phyloP scores from a whole-genome alignment of 352 stramenopile genomes.

The Globisporangium echinulatum region DNA sequence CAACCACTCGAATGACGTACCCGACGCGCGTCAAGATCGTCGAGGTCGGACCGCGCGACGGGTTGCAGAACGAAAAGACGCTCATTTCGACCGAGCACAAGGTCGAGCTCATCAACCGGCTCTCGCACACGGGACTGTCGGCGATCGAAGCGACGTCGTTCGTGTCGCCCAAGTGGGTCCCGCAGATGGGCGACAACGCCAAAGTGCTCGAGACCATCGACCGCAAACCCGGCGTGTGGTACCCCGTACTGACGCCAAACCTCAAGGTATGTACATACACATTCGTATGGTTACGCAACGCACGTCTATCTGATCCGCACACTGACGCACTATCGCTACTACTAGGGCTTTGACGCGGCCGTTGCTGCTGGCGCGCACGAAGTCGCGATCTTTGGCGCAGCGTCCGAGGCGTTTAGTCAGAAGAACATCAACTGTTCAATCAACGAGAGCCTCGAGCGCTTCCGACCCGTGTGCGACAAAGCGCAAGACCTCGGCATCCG shows the following conservation, averaged over 20 bases:
- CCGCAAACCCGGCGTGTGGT: constrained; percentile 71
- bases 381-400: constrained; percentile 94
- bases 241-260: constrained; percentile 93
- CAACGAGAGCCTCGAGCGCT: constrained; percentile 91
- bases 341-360: constrained; percentile 82
- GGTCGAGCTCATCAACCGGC: constrained; percentile 87
- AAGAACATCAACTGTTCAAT: constrained; percentile 98
- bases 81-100: constrained; percentile 88
- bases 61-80: constrained; percentile 93
- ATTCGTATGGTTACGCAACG: background rate
- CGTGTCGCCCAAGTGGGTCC: constrained; percentile 96
- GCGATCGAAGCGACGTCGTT: constrained; percentile 94
- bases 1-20: constrained; percentile 22
- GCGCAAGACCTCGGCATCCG: constrained; percentile 72
- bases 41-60: constrained; percentile 94
- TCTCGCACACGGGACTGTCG: constrained; percentile 85
- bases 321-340: too few species aligned
- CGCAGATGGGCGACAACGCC: constrained; percentile 92
- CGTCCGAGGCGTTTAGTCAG: constrained; percentile 93
- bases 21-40: constrained; percentile 87
- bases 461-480: constrained; percentile 84
- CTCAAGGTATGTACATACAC: constrained; percentile 52
- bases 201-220: constrained; percentile 86
- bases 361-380: constrained; percentile 83
- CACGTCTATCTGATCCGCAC: too few species aligned